Evolutionary conservation across 2,329 filamentous ascomycete genomes (phyloP).

Genomic region (Phialophora verrucosa): DNA sequence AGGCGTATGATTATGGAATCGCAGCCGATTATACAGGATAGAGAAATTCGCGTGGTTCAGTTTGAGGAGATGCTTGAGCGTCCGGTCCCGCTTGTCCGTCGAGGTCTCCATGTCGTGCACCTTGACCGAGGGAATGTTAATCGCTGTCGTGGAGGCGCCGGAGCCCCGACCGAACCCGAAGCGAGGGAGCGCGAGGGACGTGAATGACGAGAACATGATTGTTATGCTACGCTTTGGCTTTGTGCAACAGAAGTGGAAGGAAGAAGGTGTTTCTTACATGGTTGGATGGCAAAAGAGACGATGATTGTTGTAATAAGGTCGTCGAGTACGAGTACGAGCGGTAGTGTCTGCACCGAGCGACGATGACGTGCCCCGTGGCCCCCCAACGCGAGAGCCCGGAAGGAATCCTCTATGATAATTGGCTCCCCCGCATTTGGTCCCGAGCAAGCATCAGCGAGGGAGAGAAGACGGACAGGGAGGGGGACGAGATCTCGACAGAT

Average conservation of each 20-base stretch:
- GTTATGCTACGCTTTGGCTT: neutral
- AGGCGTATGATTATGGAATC: constrained; percentile 81
- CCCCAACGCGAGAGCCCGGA: neutral
- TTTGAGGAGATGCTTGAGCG: constrained; percentile 86
- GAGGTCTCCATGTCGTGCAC: constrained; percentile 80
- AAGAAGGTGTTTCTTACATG: neutral
- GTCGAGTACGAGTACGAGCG: neutral
- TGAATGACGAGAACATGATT: constrained; percentile 25
- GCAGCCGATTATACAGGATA: constrained; percentile 75
- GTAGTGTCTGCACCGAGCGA: too few relatives aligned
- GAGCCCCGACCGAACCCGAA: constrained; percentile 30
- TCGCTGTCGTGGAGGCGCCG: constrained; percentile 11
- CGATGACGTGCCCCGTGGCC: neutral
- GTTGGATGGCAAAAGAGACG: neutral
- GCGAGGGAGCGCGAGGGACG: constrained; percentile 27
- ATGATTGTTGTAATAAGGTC: too few relatives aligned
- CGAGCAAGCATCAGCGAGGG: neutral
- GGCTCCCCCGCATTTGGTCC: constrained; percentile 11
- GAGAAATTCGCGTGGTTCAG: constrained; percentile 91
- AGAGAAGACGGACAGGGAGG: neutral
- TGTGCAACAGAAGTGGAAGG: neutral
- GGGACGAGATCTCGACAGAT: neutral
- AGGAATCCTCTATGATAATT: neutral
- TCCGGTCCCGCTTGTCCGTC: constrained; percentile 77
- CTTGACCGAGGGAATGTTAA: constrained; percentile 69